Conservation (phyloP, 495 filamentous ascomycete species). For the Penicillium pulvis region DNA sequence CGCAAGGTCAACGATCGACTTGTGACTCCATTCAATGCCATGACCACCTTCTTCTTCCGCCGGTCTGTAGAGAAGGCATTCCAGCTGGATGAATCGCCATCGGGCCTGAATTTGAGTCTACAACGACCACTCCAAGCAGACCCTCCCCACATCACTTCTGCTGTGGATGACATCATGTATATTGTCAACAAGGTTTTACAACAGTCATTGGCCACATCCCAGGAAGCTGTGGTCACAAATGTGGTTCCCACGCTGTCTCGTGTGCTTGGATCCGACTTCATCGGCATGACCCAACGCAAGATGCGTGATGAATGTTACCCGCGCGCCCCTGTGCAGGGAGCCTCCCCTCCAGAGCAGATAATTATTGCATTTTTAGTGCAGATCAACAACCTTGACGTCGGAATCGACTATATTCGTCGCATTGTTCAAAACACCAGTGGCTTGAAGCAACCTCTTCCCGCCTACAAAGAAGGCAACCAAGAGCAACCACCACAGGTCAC, state of each 20-base stretch:
- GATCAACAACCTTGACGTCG: slow-evolving; percentile 92
- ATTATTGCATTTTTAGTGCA: slow-evolving; percentile 85
- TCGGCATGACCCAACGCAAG: slow-evolving; percentile 95
- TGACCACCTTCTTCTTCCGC: slow-evolving; percentile 95
- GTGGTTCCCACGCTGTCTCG: slow-evolving; percentile 80
- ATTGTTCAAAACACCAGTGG: slow-evolving; percentile 72
- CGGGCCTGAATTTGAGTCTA: slow-evolving; percentile 72
- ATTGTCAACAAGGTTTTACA: slow-evolving; percentile 91
- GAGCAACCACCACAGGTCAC: slow-evolving; percentile 15
- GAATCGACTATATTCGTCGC: slow-evolving; percentile 83
- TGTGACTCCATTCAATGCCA: slow-evolving; percentile 74
- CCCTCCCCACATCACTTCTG: slow-evolving; percentile 89
- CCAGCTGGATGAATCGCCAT: slow-evolving; percentile 93
- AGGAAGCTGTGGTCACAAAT: slow-evolving; percentile 68
- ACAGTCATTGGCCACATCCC: slow-evolving; percentile 81
- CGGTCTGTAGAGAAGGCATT: slow-evolving; percentile 96
- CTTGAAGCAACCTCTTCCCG: slow-evolving; percentile 31
- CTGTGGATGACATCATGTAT: slow-evolving; percentile 99
- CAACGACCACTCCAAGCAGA: slow-evolving; percentile 67
- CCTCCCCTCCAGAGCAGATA: slow-evolving; percentile 78
- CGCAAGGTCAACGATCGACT: slow-evolving; percentile 76
- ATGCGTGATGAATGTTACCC: slow-evolving; percentile 97
- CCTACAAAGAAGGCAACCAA: slow-evolving; percentile 21
- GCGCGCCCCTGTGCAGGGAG: slow-evolving; percentile 69
- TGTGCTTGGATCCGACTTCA: slow-evolving; percentile 89